Evolutionary conservation across 176 grass and related monocot genomes (phyloP).

Genomic region (Musa beccarii): DNA sequence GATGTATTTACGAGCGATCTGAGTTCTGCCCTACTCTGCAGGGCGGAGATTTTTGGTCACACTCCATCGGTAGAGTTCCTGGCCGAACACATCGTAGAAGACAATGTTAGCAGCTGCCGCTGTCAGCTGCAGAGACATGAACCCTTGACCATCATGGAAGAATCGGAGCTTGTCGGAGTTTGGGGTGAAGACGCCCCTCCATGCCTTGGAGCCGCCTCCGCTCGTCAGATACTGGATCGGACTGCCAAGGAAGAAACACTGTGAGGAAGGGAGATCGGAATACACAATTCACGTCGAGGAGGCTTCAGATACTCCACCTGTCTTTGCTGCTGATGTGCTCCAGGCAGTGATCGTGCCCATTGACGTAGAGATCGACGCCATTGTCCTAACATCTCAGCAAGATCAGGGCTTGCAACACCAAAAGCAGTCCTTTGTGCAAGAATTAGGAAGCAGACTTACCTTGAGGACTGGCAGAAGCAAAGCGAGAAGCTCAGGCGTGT

Average conservation of each 20-base stretch:
- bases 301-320: conserved; percentile 28
- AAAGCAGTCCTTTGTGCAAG: background rate
- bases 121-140: conserved; percentile 70
- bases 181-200: conserved; percentile 54
- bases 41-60: conserved; percentile 9
- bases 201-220: conserved; percentile 74
- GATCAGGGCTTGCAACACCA: background rate
- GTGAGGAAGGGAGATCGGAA: conserved; percentile 15
- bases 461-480: conserved; percentile 69
- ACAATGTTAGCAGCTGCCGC: conserved; percentile 33
- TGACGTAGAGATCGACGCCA: conserved; percentile 56
- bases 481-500: conserved; percentile 60
- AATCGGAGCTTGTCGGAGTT: conserved; percentile 62
- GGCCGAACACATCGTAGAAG: conserved; percentile 58
- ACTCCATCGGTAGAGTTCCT: conserved; percentile 48
- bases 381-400: conserved; percentile 27
- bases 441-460: conserved; percentile 25
- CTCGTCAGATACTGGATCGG: conserved; percentile 83
- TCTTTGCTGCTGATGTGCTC: conserved; percentile 86
- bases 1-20: too few species aligned
- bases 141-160: conserved; percentile 88
- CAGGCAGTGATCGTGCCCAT: conserved; percentile 92
- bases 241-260: conserved; percentile 19
- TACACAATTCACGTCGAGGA: background rate
- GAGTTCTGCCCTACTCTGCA: background rate